Conservation (phyloP, 176 grass and related monocot genomes). For the Aegilops sharonensis region DNA sequence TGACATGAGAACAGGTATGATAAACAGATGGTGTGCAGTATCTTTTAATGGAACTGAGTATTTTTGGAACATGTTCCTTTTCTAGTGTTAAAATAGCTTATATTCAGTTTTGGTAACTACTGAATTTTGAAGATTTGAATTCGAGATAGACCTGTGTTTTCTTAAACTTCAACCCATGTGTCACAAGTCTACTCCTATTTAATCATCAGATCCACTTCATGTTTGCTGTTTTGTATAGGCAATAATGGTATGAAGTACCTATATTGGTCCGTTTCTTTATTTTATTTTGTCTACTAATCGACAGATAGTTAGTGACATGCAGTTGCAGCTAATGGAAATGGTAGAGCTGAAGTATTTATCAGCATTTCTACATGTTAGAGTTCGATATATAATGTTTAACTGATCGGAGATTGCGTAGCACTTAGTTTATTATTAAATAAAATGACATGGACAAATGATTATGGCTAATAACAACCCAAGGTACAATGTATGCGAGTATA, state of each 20-base stretch:
- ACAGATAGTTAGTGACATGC: neutral
- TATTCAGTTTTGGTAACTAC: neutral
- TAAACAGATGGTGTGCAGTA: neutral
- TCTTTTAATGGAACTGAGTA: neutral
- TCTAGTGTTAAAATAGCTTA: neutral
- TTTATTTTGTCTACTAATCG: slow-evolving; percentile 3
- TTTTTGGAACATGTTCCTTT: slow-evolving; percentile 1
- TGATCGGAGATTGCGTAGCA: neutral
- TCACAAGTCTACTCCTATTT: neutral
- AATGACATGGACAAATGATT: neutral
- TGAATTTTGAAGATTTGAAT: neutral
- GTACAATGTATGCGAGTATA: neutral
- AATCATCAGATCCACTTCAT: neutral
- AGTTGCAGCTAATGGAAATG: neutral
- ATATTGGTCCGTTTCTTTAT: neutral
- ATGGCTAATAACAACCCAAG: neutral
- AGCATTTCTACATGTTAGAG: neutral
- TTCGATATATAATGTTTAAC: neutral
- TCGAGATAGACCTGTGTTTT: neutral
- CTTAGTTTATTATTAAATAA: neutral
- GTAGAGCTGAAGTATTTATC: neutral
- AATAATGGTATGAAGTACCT: neutral
- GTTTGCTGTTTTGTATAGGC: neutral
- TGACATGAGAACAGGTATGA: slow-evolving; percentile 89
- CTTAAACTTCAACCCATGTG: neutral